phyloP scores from a whole-genome alignment of 768 basidiomycete species.

The Melanogaster broomeanus region DNA sequence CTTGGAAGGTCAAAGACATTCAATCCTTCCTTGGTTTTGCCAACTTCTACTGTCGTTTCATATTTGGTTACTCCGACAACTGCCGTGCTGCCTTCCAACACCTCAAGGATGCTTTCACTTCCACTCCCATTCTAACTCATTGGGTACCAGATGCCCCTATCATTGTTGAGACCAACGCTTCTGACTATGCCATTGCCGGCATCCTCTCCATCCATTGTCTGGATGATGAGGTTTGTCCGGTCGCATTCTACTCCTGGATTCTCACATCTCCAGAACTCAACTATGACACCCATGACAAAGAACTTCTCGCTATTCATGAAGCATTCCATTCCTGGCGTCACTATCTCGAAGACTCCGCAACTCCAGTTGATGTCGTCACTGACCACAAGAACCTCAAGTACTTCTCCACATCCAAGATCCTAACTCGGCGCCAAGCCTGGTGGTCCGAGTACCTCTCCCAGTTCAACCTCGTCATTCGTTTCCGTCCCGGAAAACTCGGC shows the following conservation, averaged over 20 bases:
- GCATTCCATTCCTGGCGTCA: conserved; percentile 34
- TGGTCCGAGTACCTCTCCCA: conserved; percentile 41
- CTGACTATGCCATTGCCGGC: too few species aligned
- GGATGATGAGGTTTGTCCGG: conserved; percentile 30
- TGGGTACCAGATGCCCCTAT: too few species aligned
- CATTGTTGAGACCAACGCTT: too few species aligned
- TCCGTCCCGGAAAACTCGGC: background rate
- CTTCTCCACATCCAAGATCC: conserved; percentile 33
- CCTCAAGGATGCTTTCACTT: too few species aligned
- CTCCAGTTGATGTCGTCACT: conserved; percentile 15
- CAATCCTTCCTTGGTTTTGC: too few species aligned
- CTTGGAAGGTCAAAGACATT: too few species aligned
- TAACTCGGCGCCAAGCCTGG: conserved; percentile 5
- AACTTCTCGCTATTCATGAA: conserved; percentile 47
- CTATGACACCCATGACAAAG: conserved; percentile 44
- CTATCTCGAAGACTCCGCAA: conserved; percentile 22
- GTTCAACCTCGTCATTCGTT: conserved; percentile 19
- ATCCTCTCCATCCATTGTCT: background rate
- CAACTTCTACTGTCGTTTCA: too few species aligned
- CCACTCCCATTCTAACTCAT: too few species aligned
- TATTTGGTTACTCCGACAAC: too few species aligned
- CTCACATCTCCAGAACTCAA: conserved; percentile 39
- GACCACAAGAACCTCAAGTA: conserved; percentile 42
- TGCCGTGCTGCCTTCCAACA: too few species aligned
- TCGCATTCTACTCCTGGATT: conserved; percentile 43